phyloP scores from a whole-genome alignment of 2,329 filamentous ascomycete species.

The Aspergillus hortae region DNA sequence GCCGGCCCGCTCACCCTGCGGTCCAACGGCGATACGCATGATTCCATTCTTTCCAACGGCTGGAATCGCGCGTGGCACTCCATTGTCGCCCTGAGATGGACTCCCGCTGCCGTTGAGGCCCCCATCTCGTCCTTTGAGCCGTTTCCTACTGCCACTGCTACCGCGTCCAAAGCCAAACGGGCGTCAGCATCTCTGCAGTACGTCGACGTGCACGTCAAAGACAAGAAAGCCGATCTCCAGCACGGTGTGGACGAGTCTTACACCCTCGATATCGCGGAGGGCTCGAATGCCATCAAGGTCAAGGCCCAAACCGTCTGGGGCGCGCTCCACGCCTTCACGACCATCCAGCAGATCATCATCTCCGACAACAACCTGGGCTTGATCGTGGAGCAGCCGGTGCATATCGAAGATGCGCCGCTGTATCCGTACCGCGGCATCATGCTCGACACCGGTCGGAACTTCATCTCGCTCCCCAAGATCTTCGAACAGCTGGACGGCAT shows the following conservation, averaged over 20 bases:
- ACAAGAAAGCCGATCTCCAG: constrained; percentile 48
- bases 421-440: constrained; percentile 56
- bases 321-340: constrained; percentile 55
- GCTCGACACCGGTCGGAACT: constrained; percentile 55
- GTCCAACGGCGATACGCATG: constrained; percentile 25
- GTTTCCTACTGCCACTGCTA: constrained; percentile 45
- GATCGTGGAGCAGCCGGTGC: constrained; percentile 53
- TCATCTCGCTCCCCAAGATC: constrained; percentile 50
- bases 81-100: constrained; percentile 52
- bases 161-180: constrained; percentile 27
- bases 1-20: constrained; percentile 37
- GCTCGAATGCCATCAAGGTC: constrained; percentile 43
- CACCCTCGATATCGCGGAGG: constrained; percentile 42
- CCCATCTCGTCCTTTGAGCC: constrained; percentile 50
- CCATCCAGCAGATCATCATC: constrained; percentile 56
- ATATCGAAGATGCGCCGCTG: constrained; percentile 49
- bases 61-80: constrained; percentile 50
- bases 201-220: constrained; percentile 46
- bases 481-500: constrained; percentile 54
- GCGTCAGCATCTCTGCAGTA: constrained; percentile 32
- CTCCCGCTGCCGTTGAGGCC: constrained; percentile 51
- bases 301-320: constrained; percentile 52
- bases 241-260: constrained; percentile 59
- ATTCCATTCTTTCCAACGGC: constrained; percentile 41
- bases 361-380: constrained; percentile 43